Evolutionary conservation across 1,139 yeast genomes (phyloP).

Genomic region (Pneumocystis wakefieldiae): DNA sequence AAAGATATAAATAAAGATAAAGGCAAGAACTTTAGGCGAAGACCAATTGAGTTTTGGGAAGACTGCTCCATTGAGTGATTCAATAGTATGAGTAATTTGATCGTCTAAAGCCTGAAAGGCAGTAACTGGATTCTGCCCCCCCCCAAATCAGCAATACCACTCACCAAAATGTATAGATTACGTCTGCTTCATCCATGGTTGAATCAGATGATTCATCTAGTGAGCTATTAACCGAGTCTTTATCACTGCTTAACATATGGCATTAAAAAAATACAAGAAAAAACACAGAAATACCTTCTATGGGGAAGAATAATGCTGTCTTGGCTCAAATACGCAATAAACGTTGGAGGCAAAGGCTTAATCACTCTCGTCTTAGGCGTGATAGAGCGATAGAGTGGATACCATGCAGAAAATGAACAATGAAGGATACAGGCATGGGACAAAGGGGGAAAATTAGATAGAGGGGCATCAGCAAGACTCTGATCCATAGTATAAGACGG

Average conservation of each 20-base stretch:
- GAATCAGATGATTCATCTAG: no score
- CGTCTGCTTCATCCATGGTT: no score
- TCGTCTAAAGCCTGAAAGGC: constrained; percentile 47
- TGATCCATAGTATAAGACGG: not conserved
- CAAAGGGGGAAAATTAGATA: not conserved
- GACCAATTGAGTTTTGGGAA: constrained; percentile 94
- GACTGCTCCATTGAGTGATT: constrained; percentile 41
- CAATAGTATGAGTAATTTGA: constrained; percentile 31
- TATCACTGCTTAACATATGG: no score
- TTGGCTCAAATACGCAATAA: constrained; percentile 51
- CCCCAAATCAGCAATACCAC: not conserved
- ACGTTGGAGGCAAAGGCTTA: constrained; percentile 49
- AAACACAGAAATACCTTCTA: constrained; percentile 16
- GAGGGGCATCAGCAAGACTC: not conserved
- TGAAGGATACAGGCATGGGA: constrained; percentile 27
- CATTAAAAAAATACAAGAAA: no score
- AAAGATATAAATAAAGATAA: not conserved
- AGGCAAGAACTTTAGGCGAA: constrained; percentile 44
- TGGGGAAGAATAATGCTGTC: constrained; percentile 64
- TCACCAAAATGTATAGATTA: no score
- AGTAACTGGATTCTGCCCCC: constrained; percentile 19
- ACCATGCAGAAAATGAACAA: constrained; percentile 69
- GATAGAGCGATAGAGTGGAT: constrained; percentile 36
- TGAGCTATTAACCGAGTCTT: no score
- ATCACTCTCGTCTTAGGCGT: constrained; percentile 42